These are phyloP conservation scores for Talaromyces liani DNA, from an alignment of 495 filamentous ascomycete genomes.

Conservation along the genomic window DNA sequence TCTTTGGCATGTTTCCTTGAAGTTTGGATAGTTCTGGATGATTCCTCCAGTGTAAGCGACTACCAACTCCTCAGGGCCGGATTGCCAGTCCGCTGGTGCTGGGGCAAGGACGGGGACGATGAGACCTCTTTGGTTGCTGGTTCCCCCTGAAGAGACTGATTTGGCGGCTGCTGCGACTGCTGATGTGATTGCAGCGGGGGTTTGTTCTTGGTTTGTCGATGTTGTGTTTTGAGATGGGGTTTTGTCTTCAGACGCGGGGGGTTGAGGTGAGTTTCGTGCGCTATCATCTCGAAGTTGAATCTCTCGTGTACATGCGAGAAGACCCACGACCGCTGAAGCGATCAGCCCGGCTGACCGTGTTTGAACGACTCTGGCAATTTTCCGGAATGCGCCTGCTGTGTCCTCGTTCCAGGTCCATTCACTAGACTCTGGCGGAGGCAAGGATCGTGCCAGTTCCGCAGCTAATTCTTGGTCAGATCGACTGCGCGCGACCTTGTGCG, in stretches of 20 bases:
- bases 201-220: conserved; percentile 6
- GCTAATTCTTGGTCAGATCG: conserved; percentile 39
- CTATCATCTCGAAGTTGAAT: conserved; percentile 46
- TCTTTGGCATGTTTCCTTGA: conserved; percentile 58
- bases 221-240: conserved; percentile 10
- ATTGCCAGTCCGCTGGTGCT: conserved; percentile 35
- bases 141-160: background rate
- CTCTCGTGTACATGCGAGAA: conserved; percentile 60
- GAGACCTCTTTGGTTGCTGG: conserved; percentile 22
- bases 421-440: conserved; percentile 39
- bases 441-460: conserved; percentile 42
- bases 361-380: conserved; percentile 58
- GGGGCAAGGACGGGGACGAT: conserved; percentile 38
- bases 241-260: conserved; percentile 5
- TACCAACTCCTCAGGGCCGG: conserved; percentile 53
- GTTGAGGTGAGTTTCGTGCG: conserved; percentile 27
- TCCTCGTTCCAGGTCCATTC: conserved; percentile 54
- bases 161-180: conserved; percentile 4
- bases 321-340: conserved; percentile 61
- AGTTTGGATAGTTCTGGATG: conserved; percentile 68
- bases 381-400: conserved; percentile 47
- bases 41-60: conserved; percentile 76
- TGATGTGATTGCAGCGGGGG: background rate
- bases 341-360: conserved; percentile 62
- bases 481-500: conserved; percentile 49